These are phyloP conservation scores for Claviceps sp. DNA, from an alignment of 2,329 filamentous ascomycete species.

Conservation along the genomic window DNA sequence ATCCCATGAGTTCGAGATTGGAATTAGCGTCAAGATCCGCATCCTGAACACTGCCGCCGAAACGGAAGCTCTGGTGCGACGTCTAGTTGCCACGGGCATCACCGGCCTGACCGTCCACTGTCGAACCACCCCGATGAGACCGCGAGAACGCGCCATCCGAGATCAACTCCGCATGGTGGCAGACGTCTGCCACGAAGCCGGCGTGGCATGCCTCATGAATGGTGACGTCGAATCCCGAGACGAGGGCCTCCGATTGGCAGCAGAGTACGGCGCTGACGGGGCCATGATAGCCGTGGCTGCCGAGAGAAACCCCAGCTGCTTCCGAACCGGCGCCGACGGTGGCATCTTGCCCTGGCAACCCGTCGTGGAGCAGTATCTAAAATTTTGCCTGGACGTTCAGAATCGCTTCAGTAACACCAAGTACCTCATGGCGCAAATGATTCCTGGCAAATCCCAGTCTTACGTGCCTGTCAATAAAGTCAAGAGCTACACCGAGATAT, in stretches of 20 bases:
- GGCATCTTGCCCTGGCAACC: slow-evolving; percentile 63
- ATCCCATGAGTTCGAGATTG: slow-evolving; percentile 65
- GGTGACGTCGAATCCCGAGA: slow-evolving; percentile 73
- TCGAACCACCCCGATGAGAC: slow-evolving; percentile 90
- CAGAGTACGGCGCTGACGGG: slow-evolving; percentile 76
- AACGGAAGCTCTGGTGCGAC: slow-evolving; percentile 64
- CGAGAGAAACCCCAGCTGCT: slow-evolving; percentile 83
- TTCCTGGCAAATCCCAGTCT: slow-evolving; percentile 61
- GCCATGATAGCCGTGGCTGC: slow-evolving; percentile 95
- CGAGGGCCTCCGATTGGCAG: slow-evolving; percentile 55
- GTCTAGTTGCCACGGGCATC: slow-evolving; percentile 77
- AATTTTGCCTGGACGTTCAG: slow-evolving; percentile 58
- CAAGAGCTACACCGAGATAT: slow-evolving; percentile 59
- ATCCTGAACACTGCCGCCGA: slow-evolving; percentile 63
- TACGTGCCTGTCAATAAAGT: slow-evolving; percentile 49
- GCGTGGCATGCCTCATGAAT: slow-evolving; percentile 91
- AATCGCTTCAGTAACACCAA: slow-evolving; percentile 92
- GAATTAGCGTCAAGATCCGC: slow-evolving; percentile 94
- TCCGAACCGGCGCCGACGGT: slow-evolving; percentile 55
- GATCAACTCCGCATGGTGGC: slow-evolving; percentile 77
- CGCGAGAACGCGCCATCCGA: slow-evolving; percentile 74
- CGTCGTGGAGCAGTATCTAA: slow-evolving; percentile 64
- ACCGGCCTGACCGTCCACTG: slow-evolving; percentile 89
- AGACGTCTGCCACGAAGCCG: slow-evolving; percentile 64
- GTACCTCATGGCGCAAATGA: slow-evolving; percentile 71